Conservation (phyloP, 2,329 filamentous ascomycete genomes). For the Raffaelea albimanens region DNA sequence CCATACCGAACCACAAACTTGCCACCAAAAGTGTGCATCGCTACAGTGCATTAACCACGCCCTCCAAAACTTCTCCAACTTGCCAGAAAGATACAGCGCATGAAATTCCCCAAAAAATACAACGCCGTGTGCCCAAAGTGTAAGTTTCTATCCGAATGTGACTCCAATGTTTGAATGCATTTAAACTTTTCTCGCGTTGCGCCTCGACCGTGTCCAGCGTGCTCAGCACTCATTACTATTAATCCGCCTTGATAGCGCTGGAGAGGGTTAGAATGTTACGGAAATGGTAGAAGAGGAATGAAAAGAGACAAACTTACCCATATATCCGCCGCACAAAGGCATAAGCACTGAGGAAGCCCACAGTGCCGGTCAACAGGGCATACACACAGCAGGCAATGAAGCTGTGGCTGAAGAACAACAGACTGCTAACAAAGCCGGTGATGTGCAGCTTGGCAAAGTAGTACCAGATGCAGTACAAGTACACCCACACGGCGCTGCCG, state of each 20-base stretch:
- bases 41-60: too few species aligned
- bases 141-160: slow-evolving; percentile 7
- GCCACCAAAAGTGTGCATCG: too few species aligned
- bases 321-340: slow-evolving; percentile 79
- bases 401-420: slow-evolving; percentile 81
- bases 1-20: too few species aligned
- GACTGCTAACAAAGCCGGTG: slow-evolving; percentile 64
- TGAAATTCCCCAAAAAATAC: neutral
- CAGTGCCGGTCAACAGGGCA: slow-evolving; percentile 69
- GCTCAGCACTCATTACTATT: slow-evolving; percentile 9
- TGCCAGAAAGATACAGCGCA: too few species aligned
- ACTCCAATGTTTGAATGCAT: slow-evolving; percentile 7
- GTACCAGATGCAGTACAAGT: slow-evolving; percentile 76
- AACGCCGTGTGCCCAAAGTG: neutral
- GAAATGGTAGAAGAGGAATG: slow-evolving; percentile 9
- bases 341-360: slow-evolving; percentile 78
- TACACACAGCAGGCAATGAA: slow-evolving; percentile 75
- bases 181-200: neutral
- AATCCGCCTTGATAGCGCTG: slow-evolving; percentile 45
- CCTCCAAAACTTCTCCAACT: too few species aligned
- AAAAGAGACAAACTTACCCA: slow-evolving; percentile 43
- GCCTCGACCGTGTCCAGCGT: neutral
- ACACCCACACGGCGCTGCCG: slow-evolving; percentile 71
- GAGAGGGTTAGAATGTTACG: neutral
- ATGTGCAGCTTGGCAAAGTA: slow-evolving; percentile 74